Evolutionary conservation across 1,284 basidiomycete species (phyloP), one percentile per base, ranked within the genome.

Genomic region (Singerocomus rubriflavus): DNA sequence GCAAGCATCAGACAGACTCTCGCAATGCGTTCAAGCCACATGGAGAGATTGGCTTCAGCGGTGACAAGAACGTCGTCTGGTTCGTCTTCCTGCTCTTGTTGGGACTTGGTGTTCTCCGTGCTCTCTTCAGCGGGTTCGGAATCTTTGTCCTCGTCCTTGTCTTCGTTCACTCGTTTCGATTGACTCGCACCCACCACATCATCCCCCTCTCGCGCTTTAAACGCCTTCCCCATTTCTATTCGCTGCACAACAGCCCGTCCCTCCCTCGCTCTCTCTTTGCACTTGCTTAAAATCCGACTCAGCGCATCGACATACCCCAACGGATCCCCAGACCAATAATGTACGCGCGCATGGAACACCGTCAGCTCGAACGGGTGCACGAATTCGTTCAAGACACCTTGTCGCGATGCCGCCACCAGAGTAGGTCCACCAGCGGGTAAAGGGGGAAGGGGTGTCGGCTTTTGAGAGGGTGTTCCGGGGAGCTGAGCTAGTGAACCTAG

Each of bases 21-120:
- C 29, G 84, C 79, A 1, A 81, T 83, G 44, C 89, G 77, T 67
- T 91, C 88, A 54, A 81, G 82, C 89, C 89, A 92, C 85, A 89
- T 87, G 43, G 74, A 76, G 10, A 73, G 65, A n/a, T 73, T 71
- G 3, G 70, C 69, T 33, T 68, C 58, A 50, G 80, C 77, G 6
- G 55, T 50, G 5, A 36, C 37, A 33, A 68, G 58, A 17, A 52
- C 44, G 14, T 54, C 54, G 44, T 66, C 58, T 17, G 6, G 26
- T 16, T 48, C 43, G 10, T 57, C 26, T n/a, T 35, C 30, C 21
- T 21, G 21, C n/a, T 57, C 26, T 6, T 37, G 44, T 31, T 31
- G 34, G 25, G 3, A 25, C n/a, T 45, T 13, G 26, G 39, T 14
- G 35, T 14, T 6, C 25, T 38, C 44, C 7, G 34, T 34, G 30